Base-by-base conservation (phyloP, 1,284 basidiomycete species). In the Austroboletus novae-zelandiae region DNA sequence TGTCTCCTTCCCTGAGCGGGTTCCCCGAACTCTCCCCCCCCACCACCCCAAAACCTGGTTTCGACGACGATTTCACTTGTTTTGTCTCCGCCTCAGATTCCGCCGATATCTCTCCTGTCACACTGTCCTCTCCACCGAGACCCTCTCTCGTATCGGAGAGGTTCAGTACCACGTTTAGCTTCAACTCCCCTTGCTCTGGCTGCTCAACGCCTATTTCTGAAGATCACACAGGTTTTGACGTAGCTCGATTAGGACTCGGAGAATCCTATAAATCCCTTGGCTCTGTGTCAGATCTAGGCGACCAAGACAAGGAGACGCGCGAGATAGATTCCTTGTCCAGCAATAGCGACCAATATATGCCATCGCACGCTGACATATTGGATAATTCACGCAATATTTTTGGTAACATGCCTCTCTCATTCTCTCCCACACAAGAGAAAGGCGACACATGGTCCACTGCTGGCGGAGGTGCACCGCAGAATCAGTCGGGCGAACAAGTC, bases 11-110 rank as follows among this genome's bases (percentile, higher is more conserved):
- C 37, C 55, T 37, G 43, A 62, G 58, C 15, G 57, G 55, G 7
- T 58, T 52, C 32, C 35, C 51, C 20, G 57, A 55, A 40, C 51
- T 8, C 9, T 58, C 58, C 17, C 54, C 54, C 15, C 57, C 60
- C 17, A 50, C 48, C 35, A 68, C 62, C 6, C 64, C 64, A 20
- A 63, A 57, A 46, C 53, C 57, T 18, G 77, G 78, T 7, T 91
- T 91, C 58, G 89, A 91, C 48, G 89, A 91, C 59, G 86, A 91
- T 64, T 91, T 91, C 62, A 77, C 83, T 1, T 81, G 80, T 29
- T 89, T 88, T 56, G 75, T 89, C 15, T 81, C 83, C 18, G 84
- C 79, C 17, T 53, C 52, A 46, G 45, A 25, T 29, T 49, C 47
- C 5, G 34, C 41, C 27, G 53, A 6, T 14, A 5, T 25, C 30